These are phyloP conservation scores for Quercus aquifolioides DNA, from an alignment of 306 rosid genomes.

Conservation along the genomic window DNA sequence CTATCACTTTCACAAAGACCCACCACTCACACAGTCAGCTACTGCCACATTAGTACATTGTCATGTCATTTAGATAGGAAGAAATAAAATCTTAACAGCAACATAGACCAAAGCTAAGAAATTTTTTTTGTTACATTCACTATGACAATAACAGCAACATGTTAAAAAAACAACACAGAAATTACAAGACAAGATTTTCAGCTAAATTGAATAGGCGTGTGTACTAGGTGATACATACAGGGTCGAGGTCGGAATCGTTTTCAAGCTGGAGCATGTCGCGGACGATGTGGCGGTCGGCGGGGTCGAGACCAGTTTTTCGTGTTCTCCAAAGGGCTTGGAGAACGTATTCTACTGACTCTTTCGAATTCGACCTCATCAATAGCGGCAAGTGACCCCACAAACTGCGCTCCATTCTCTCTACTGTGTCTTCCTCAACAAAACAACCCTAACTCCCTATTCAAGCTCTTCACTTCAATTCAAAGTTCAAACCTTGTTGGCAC, in stretches of 20 bases:
- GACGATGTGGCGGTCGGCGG: constrained; percentile 49
- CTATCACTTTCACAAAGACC: too few relatives aligned
- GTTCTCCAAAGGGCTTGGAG: constrained; percentile 74
- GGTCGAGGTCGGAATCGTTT: constrained; percentile 64
- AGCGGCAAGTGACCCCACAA: constrained; percentile 58
- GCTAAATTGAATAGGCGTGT: too few relatives aligned
- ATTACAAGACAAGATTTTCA: too few relatives aligned
- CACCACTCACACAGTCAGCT: too few relatives aligned
- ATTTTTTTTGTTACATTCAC: too few relatives aligned
- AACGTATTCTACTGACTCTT: constrained; percentile 65
- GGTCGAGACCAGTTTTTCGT: constrained; percentile 50
- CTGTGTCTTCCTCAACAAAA: background rate
- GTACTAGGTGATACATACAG: constrained; percentile 28
- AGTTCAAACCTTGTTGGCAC: background rate
- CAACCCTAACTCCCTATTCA: background rate
- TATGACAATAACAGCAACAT: too few relatives aligned
- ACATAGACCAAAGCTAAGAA: too few relatives aligned
- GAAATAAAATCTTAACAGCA: too few relatives aligned
- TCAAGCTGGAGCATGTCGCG: constrained; percentile 66
- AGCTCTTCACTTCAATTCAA: background rate
- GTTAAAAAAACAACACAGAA: too few relatives aligned
- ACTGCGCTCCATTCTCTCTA: constrained; percentile 40
- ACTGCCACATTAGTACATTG: too few relatives aligned
- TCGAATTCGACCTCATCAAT: constrained; percentile 53
- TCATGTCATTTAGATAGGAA: too few relatives aligned